phyloP scores from a whole-genome alignment of 2,329 filamentous ascomycete species.

The Fulvia fulva region DNA sequence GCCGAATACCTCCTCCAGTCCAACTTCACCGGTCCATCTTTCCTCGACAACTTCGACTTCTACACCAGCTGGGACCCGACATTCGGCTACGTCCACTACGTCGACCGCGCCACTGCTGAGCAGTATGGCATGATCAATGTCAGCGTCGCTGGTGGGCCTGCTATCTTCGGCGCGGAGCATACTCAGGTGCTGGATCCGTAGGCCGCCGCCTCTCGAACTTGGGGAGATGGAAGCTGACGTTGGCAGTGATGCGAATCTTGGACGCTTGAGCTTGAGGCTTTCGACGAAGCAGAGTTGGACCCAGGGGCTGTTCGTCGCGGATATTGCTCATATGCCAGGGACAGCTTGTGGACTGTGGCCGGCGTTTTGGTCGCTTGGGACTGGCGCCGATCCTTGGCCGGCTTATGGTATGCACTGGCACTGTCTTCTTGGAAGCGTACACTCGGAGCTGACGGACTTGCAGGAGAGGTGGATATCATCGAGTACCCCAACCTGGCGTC shows the following conservation, averaged over 20 bases:
- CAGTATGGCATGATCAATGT: constrained; percentile 25
- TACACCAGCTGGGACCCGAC: constrained; percentile 34
- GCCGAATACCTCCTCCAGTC: constrained; percentile 14
- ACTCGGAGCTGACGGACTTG: constrained; percentile 26
- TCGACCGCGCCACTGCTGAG: constrained; percentile 35
- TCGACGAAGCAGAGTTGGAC: constrained; percentile 61
- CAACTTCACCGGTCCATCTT: constrained; percentile 23
- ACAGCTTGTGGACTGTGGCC: constrained; percentile 65
- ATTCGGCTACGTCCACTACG: constrained; percentile 38
- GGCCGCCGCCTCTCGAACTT: not conserved
- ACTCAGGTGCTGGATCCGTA: constrained; percentile 29
- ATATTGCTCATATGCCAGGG: constrained; percentile 70
- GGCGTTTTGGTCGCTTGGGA: constrained; percentile 58
- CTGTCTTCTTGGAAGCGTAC: constrained; percentile 43
- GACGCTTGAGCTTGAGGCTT: constrained; percentile 68
- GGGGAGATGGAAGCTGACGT: not conserved
- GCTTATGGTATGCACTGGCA: constrained; percentile 29
- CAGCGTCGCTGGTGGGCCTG: constrained; percentile 12
- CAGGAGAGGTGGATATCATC: constrained; percentile 39
- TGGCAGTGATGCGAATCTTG: constrained; percentile 35
- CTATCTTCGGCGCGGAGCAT: constrained; percentile 26
- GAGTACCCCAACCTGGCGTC: constrained; percentile 36
- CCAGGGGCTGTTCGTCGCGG: constrained; percentile 66
- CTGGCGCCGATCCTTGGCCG: constrained; percentile 42
- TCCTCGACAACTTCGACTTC: constrained; percentile 36